Evolutionary conservation across 805 yeast species (phyloP).

Genomic region (Teunomyces aglyptinius): DNA sequence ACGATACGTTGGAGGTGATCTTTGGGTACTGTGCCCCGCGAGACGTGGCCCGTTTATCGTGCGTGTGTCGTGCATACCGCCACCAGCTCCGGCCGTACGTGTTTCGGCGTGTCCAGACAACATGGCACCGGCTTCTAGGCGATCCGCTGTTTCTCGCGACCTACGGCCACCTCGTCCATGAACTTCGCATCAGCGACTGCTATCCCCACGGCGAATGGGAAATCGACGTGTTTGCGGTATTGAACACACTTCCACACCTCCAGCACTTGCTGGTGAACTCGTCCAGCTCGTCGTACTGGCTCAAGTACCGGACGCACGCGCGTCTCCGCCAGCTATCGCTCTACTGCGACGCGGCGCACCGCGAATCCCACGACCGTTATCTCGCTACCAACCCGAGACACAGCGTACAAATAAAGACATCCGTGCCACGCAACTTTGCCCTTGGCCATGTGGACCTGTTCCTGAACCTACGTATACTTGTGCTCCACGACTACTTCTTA

Average conservation of each 20-base stretch:
- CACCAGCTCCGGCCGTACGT: conserved; percentile 16
- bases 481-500: conserved; percentile 42
- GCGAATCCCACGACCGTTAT: conserved; percentile 13
- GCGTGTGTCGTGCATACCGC: conserved; percentile 16
- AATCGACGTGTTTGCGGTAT: conserved; percentile 23
- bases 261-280: conserved; percentile 27
- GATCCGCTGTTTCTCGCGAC: conserved; percentile 3
- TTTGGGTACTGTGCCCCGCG: conserved; percentile 4
- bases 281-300: conserved; percentile 40
- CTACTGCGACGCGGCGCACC: conserved; percentile 22
- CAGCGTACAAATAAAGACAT: conserved; percentile 2
- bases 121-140: conserved; percentile 25
- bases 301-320: conserved; percentile 30
- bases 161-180: conserved; percentile 13
- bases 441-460: conserved; percentile 44
- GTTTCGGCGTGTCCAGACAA: conserved; percentile 20
- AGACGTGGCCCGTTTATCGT: conserved; percentile 16
- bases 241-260: conserved; percentile 21
- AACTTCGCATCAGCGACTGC: conserved; percentile 28
- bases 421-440: conserved; percentile 35
- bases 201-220: conserved; percentile 40
- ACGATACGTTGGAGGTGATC: conserved; percentile 2
- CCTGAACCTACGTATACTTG: conserved; percentile 27
- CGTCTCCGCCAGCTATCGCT: conserved; percentile 21
- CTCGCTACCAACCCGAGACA: conserved; percentile 2